Evolutionary conservation across 441 rosid genomes (phyloP).

Genomic region (Erysimum pusillum): DNA sequence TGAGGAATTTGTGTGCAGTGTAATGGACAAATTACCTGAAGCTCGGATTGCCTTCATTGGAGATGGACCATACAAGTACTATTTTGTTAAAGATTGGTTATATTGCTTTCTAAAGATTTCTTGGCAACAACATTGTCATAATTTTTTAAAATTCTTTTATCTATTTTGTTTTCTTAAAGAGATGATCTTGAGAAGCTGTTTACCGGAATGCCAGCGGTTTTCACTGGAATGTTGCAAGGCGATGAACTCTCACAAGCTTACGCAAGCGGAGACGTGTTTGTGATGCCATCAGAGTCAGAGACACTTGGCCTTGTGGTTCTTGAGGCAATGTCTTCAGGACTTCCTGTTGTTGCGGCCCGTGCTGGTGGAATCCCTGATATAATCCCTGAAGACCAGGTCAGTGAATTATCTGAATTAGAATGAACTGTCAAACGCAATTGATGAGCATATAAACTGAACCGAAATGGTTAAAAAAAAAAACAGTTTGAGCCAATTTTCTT

Average conservation of each 20-base stretch:
- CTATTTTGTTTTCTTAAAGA: constrained; percentile 50
- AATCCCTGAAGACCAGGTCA: constrained; percentile 78
- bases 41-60: constrained; percentile 94
- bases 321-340: constrained; percentile 97
- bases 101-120: background rate
- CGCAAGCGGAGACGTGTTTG: constrained; percentile 94
- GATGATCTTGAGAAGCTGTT: constrained; percentile 88
- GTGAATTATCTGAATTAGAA: constrained; percentile 14
- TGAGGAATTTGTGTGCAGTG: constrained; percentile 57
- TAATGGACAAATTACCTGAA: constrained; percentile 91
- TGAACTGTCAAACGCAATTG: background rate
- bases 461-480: background rate
- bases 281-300: constrained; percentile 98
- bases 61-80: constrained; percentile 95
- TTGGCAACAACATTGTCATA: background rate
- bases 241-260: constrained; percentile 96
- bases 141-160: background rate
- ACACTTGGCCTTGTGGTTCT: constrained; percentile 95
- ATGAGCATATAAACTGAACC: background rate
- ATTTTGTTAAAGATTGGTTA: background rate
- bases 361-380: constrained; percentile 98
- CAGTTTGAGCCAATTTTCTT: background rate
- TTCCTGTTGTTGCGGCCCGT: constrained; percentile 89
- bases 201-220: constrained; percentile 90
- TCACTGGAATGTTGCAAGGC: constrained; percentile 90